These are phyloP conservation scores for Tetrahymena thermophila DNA, from an alignment of 73 alveolate genomes.

Conservation along the genomic window DNA sequence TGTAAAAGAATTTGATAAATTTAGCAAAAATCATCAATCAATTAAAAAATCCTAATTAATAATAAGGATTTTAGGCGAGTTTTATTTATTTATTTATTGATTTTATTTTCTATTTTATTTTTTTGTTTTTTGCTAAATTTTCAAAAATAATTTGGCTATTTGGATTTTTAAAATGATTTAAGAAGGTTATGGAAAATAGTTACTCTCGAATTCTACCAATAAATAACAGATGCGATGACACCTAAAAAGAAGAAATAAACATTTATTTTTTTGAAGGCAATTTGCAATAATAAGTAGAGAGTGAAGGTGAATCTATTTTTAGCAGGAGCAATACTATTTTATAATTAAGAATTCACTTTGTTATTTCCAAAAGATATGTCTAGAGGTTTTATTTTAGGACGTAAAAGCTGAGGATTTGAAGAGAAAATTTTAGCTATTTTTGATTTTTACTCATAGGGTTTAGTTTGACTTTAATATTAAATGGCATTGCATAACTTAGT, in stretches of 20 bases:
- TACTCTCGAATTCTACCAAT: not conserved
- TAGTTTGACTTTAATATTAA: not conserved
- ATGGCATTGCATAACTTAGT: not conserved
- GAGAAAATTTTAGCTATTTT: not conserved
- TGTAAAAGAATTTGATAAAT: not conserved
- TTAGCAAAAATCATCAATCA: not conserved
- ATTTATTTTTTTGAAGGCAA: not conserved
- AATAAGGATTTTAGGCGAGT: not conserved
- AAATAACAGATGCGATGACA: not conserved
- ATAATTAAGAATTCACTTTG: not conserved
- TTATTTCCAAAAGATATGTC: not conserved
- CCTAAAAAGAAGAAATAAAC: not conserved
- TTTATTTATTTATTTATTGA: too few relatives aligned
- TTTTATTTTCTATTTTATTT: too few relatives aligned
- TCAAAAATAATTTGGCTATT: too few relatives aligned
- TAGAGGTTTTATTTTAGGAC: not conserved
- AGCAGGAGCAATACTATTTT: not conserved
- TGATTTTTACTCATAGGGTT: not conserved
- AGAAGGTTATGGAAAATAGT: not conserved
- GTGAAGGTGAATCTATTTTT: not conserved
- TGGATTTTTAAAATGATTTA: not conserved
- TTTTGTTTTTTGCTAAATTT: too few relatives aligned
- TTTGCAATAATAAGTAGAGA: not conserved
- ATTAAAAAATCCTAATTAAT: not conserved
- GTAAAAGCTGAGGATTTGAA: not conserved